These are phyloP conservation scores for Fusarium sp. DNA, from an alignment of 2,329 filamentous ascomycete genomes.

Conservation along the genomic window DNA sequence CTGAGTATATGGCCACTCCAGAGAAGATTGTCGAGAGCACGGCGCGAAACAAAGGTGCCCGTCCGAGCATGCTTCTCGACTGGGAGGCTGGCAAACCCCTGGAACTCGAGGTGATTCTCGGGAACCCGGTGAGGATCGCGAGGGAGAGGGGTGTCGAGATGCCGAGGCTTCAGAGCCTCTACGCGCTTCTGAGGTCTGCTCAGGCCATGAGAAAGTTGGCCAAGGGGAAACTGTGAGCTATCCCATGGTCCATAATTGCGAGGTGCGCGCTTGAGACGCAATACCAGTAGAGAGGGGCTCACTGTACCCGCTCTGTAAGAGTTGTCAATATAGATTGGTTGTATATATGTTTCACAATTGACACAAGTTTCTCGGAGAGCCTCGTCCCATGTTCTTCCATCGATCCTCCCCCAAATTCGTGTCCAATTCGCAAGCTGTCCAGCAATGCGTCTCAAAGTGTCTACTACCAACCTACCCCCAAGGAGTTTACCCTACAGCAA, in stretches of 20 bases:
- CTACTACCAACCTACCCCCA: too few relatives aligned
- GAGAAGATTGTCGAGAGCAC: constrained; percentile 73
- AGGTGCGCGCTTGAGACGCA: background rate
- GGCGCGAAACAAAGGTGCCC: constrained; percentile 71
- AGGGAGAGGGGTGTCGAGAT: constrained; percentile 71
- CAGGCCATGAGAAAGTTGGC: constrained; percentile 63
- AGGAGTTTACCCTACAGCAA: too few relatives aligned
- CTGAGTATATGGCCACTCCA: constrained; percentile 67
- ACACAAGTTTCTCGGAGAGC: background rate
- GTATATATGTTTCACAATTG: background rate
- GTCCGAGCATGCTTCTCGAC: constrained; percentile 76
- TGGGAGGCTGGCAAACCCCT: constrained; percentile 74
- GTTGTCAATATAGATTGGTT: background rate
- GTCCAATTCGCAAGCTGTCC: background rate
- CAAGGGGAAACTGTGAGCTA: constrained; percentile 38
- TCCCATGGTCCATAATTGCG: background rate
- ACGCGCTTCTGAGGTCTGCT: constrained; percentile 73
- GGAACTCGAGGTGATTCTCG: constrained; percentile 79
- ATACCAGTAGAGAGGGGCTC: background rate
- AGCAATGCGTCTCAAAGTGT: background rate
- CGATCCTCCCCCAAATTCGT: background rate
- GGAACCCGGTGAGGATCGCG: constrained; percentile 76
- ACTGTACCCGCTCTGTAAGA: background rate
- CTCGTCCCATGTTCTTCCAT: background rate
- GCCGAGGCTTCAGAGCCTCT: constrained; percentile 74